Evolutionary conservation across 2,329 filamentous ascomycete species (phyloP), one percentile per base, ranked within the genome.

Genomic region (Clarireedia sp.): DNA sequence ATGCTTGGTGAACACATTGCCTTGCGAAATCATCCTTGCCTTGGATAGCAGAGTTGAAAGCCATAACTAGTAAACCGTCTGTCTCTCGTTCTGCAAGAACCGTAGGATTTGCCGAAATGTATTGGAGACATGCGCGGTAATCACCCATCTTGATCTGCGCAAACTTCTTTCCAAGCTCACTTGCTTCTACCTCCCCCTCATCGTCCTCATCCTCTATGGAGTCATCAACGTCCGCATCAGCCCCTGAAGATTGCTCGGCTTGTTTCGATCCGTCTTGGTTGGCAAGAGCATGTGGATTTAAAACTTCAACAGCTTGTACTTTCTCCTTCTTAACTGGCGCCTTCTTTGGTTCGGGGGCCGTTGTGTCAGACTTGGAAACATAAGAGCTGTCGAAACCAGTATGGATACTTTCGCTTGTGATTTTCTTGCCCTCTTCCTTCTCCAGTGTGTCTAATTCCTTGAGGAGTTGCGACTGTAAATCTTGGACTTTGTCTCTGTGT

Each of bases 1-100:
- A 78, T 3, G 87, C 92, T 70, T 97, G 91, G 72, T 99, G 94
- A 21, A 99, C 90, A 71, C 86, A 96, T 69, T 92, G 89, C 48
- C 85, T 82, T 3, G 89, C 84, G 62, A 86, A 82, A n/a, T 89
- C 86, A 54, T 86, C 82, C 62, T 88, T 82, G 55, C 82, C 81
- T 60, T 89, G 85, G 57, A 95, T 80, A 61, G 92, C 87, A 0
- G 85, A 83, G 69, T 96, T 91, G 73, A 99, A 97, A 0, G 91
- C 94, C 72, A 96, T 82, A 50, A 96, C 85, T 14, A 99, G 78
- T 9, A 99, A 78, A 16, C 90, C 92, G 68, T 99, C 92, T 1
- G 90, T 94, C 70, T 97, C 90, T 61, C 81, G 83, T 73, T 97
- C 91, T 0, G 81, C 78, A 36, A 97, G 75, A 52, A 99, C 85